A percentile compares a stretch with the other conserved stretches of the same genome.
phyloP scores from a whole-genome alignment of 1,284 basidiomycete genomes.

The Acaromyces ingoldii region DNA sequence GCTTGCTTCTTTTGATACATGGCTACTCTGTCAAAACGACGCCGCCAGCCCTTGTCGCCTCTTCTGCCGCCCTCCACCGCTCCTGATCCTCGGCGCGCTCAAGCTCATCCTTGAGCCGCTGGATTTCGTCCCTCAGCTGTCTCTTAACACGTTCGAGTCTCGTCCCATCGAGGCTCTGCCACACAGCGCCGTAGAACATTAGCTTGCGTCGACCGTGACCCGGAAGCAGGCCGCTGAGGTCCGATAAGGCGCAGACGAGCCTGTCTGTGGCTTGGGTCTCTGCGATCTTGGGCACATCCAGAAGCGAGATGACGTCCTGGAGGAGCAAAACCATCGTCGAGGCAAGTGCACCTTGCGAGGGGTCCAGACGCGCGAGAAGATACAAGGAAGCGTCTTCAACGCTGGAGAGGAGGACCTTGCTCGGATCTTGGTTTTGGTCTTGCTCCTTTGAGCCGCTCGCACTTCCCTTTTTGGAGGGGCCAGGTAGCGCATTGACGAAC shows the following conservation, averaged over 20 bases:
- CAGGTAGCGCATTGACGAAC: too few species aligned
- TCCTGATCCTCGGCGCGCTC: constrained; percentile 1
- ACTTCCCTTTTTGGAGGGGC: too few species aligned
- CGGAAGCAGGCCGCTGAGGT: background rate
- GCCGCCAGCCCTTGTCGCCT: too few species aligned
- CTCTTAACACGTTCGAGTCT: background rate
- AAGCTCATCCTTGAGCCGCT: background rate
- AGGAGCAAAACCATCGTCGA: background rate
- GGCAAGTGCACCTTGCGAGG: background rate
- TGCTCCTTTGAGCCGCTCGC: background rate
- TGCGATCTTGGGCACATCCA: background rate
- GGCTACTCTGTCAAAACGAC: too few species aligned
- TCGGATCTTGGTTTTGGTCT: background rate
- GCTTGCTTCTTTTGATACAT: too few species aligned
- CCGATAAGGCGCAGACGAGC: background rate
- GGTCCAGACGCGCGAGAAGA: background rate
- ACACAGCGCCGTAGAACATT: background rate
- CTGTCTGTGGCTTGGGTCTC: background rate
- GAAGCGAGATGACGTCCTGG: background rate
- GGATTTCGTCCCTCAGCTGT: background rate
- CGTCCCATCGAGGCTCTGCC: background rate
- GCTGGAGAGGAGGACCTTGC: background rate
- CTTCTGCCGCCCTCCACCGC: background rate
- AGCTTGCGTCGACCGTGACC: background rate
- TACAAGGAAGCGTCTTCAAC: background rate